Evolutionary conservation across 768 basidiomycete species (phyloP), one percentile per base, ranked within the genome.

Genomic region (Heimioporus sp.): DNA sequence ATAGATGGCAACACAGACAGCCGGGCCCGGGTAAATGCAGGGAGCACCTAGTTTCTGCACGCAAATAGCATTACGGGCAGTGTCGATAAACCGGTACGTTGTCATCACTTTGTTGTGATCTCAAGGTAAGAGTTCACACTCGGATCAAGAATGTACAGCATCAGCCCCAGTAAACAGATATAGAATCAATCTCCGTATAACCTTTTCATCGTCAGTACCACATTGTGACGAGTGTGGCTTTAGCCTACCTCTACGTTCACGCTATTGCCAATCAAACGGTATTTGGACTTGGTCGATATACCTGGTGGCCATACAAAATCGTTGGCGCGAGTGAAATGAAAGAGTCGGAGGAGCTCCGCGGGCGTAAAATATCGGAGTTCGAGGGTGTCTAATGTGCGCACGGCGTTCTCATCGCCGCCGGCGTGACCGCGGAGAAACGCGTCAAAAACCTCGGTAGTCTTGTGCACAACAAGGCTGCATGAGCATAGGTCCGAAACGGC

Each of bases 261-360:
- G 51, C 89, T 90, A 65, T 92, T 92, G 16, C 90, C 90, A 49
- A 92, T 85, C 28, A 91, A 72, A 43, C 81, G 78, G 57, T 92
- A 91, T 63, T 82, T 85, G 10, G 85, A 81, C 67, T 87, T 90
- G 2, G 62, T 76, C 3, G 86, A 82, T 10, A 88, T 67, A 2
- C 64, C 64, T 8, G 65, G 57, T 5, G 89, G 88, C 87, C 89
- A 92, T n/a, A 65, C 50, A 58, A 90, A 87, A 10, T 30, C 37
- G 46, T 54, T 47, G 17, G 34, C 12, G 20, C 65, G 57, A 2
- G 68, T 72, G 54, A 91, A 86, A 49, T 76, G 73, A 61, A 88
- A 87, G 10, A 91, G 68, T 9, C 84, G 79, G 30, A 92, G 70
- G 12, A 92, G 75, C 60, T 92, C 90, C 0, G 73, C 65, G 0